These are phyloP conservation scores for Venturiaceae sp. DNA, from an alignment of 2,329 filamentous ascomycete genomes.

Conservation along the genomic window DNA sequence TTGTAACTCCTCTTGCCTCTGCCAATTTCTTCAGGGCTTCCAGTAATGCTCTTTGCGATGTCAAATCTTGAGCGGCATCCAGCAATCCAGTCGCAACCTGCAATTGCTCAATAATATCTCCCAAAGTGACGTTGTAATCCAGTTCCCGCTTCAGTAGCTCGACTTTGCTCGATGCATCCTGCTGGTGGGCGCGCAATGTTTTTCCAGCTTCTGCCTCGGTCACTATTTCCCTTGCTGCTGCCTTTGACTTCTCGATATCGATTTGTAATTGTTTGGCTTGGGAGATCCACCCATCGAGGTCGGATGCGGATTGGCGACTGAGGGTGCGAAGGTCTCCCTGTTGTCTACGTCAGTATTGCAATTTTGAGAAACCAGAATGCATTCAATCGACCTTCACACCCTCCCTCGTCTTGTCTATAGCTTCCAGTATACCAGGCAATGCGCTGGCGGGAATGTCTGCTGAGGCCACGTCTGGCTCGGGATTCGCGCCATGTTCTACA, in stretches of 20 bases:
- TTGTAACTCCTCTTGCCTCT: conserved; percentile 43
- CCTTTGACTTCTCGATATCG: conserved; percentile 73
- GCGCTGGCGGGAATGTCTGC: conserved; percentile 39
- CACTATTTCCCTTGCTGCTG: conserved; percentile 72
- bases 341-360: conserved; percentile 25
- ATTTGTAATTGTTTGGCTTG: conserved; percentile 77
- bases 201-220: conserved; percentile 63
- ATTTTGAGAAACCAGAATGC: conserved; percentile 17
- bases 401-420: conserved; percentile 41
- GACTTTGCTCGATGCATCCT: conserved; percentile 48
- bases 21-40: conserved; percentile 39
- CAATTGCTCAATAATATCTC: conserved; percentile 39
- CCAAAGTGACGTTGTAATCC: conserved; percentile 46
- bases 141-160: conserved; percentile 48
- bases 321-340: conserved; percentile 64
- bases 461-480: conserved; percentile 46
- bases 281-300: conserved; percentile 77
- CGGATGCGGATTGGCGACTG: conserved; percentile 66
- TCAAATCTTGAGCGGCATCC: conserved; percentile 34
- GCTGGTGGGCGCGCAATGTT: conserved; percentile 52
- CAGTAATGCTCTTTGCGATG: conserved; percentile 33
- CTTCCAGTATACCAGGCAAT: conserved; percentile 39
- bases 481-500: conserved; percentile 46
- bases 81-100: conserved; percentile 40
- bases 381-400: conserved; percentile 37